Base-by-base conservation (phyloP, 2,329 filamentous ascomycete species). In the Xylaria hypoxylon region DNA sequence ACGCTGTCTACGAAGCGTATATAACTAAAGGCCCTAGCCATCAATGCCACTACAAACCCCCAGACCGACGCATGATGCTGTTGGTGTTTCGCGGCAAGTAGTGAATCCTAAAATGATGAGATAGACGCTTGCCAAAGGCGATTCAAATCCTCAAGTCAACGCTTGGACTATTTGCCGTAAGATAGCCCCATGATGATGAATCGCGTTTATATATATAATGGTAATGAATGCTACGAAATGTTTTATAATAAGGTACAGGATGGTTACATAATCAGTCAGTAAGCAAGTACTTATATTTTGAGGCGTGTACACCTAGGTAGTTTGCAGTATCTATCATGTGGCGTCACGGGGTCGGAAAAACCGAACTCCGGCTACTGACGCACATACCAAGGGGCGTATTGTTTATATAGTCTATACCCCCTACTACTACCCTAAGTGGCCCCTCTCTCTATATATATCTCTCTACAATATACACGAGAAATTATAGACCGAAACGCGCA, bases 401-500 rank as follows among this genome's bases (percentile, higher is more conserved):
- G 11, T 45, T 13, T 13, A 45, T 6, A 45, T 45, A 45, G 44
- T 24, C 44, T 45, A 19, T 24, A 45, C 44, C 38, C n/a, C n/a
- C n/a, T n/a, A n/a, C n/a, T n/a, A n/a, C n/a, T n/a, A n/a, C n/a
- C n/a, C n/a, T n/a, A n/a, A n/a, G n/a, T n/a, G n/a, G n/a, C n/a
- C n/a, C n/a, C 17, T 42, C 4, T 7, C 17, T 47, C 19, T 8
- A 47, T 13, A 22, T 24, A 13, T 24, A 33, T 33, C 2, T 33
- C 7, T 33, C 7, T 33, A 33, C 31, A 42, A 7, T 6, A 47
- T 13, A n/a, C 51, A 7, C 10, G 8, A 2, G 8, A 40, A 19
- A 2, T 22, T 52, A 47, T 8, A 59, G 26, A 17, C 45, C 44
- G 26, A 63, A 57, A 26, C 19, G n/a, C 17, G 38, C 45, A 47